Percentiles rank a stretch among this genome's conserved stretches.
Conservation (phyloP, 805 yeast genomes). For the Saturnispora mendoncae region DNA sequence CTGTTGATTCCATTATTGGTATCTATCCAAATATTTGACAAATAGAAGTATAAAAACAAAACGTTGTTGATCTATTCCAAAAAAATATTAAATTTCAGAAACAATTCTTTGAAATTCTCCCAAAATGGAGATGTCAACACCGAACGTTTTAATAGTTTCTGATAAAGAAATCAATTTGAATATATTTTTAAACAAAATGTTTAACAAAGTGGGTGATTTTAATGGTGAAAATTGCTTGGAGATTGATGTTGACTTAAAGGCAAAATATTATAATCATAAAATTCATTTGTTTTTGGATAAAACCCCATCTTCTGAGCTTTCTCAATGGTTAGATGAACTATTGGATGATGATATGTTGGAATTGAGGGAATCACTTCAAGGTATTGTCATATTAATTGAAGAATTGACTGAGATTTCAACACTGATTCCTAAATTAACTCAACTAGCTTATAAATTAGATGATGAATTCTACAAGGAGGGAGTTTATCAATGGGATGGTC, state of each 20-base stretch:
- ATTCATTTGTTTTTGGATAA: conserved; percentile 26
- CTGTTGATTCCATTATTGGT: not conserved
- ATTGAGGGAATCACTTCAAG: conserved; percentile 35
- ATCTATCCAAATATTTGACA: no score
- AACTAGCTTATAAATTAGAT: conserved; percentile 1
- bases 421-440: not conserved
- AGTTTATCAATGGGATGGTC: conserved; percentile 8
- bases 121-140: not conserved
- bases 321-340: conserved; percentile 35
- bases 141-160: not conserved
- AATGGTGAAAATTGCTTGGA: not conserved
- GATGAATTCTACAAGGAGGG: not conserved
- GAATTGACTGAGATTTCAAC: not conserved
- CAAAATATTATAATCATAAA: conserved; percentile 23
- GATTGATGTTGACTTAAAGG: conserved; percentile 9
- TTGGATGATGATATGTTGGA: conserved; percentile 31
- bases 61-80: no score
- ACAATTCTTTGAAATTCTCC: no score
- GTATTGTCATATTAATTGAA: conserved; percentile 1
- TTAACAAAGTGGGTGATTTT: not conserved
- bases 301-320: conserved; percentile 25
- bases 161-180: not conserved
- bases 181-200: not conserved
- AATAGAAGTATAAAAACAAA: no score
- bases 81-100: no score